Evolutionary conservation across 1,139 yeast species (phyloP).

Genomic region (Lodderomyces jiufengensis): DNA sequence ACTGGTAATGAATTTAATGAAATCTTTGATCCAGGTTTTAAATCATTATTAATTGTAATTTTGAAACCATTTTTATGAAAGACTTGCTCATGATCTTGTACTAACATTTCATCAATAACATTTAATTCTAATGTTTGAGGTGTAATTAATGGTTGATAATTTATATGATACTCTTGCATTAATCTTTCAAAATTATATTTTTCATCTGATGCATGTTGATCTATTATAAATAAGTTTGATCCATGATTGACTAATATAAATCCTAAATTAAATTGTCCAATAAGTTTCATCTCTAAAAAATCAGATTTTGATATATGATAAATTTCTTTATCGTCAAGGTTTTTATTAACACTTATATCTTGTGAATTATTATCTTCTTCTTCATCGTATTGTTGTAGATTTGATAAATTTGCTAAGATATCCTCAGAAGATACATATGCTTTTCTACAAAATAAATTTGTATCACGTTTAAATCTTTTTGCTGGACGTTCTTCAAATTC

Average conservation of each 20-base stretch:
- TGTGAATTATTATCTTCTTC: background rate
- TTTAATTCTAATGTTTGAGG: slow-evolving; percentile 66
- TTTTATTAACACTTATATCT: slow-evolving; percentile 16
- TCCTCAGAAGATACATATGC: slow-evolving; percentile 6
- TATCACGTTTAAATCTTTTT: slow-evolving; percentile 10
- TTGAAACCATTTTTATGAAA: slow-evolving; percentile 76
- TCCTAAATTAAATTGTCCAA: slow-evolving; percentile 93
- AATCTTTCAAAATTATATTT: slow-evolving; percentile 81
- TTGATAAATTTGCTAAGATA: slow-evolving; percentile 3
- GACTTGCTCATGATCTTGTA: slow-evolving; percentile 53
- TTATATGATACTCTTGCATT: slow-evolving; percentile 45
- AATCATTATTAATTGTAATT: slow-evolving; percentile 39
- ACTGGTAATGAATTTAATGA: slow-evolving; percentile 63
- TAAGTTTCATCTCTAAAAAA: slow-evolving; percentile 65
- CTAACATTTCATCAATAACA: slow-evolving; percentile 71
- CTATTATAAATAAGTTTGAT: slow-evolving; percentile 73
- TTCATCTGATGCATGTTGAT: slow-evolving; percentile 98
- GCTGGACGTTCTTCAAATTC: slow-evolving; percentile 15
- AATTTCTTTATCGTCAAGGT: slow-evolving; percentile 38
- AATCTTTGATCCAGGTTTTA: slow-evolving; percentile 56
- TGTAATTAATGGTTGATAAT: slow-evolving; percentile 66
- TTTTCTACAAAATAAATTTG: slow-evolving; percentile 3
- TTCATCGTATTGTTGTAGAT: background rate
- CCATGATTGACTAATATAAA: slow-evolving; percentile 65
- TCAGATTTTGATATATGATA: slow-evolving; percentile 59